These are phyloP conservation scores for Talaromyces funiculosus DNA, from an alignment of 2,329 filamentous ascomycete genomes.

Conservation along the genomic window DNA sequence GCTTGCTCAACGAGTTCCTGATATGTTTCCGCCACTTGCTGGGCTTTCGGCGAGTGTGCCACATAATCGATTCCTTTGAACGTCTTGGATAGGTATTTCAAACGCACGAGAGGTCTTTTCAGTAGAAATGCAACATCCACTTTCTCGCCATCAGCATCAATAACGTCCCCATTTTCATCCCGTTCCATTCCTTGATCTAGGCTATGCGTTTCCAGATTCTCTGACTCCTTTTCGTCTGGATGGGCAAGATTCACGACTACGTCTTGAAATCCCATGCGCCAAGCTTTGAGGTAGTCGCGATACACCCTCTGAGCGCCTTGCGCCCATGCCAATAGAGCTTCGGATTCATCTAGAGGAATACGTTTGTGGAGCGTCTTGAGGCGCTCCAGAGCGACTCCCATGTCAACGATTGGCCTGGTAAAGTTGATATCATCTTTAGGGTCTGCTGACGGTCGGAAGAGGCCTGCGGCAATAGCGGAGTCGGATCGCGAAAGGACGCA, in stretches of 20 bases:
- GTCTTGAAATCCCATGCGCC: constrained; percentile 91
- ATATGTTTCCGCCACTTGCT: constrained; percentile 57
- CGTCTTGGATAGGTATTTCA: constrained; percentile 82
- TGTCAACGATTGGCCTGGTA: constrained; percentile 83
- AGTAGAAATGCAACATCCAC: constrained; percentile 92
- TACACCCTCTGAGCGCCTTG: constrained; percentile 73
- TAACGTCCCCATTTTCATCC: constrained; percentile 56
- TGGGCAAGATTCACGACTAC: constrained; percentile 89
- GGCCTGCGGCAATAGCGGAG: constrained; percentile 56
- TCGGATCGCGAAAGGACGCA: constrained; percentile 72
- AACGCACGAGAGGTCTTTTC: constrained; percentile 77
- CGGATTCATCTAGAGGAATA: constrained; percentile 67
- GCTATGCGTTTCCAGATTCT: constrained; percentile 42
- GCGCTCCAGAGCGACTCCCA: constrained; percentile 85
- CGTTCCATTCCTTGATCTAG: constrained; percentile 51
- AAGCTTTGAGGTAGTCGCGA: constrained; percentile 75
- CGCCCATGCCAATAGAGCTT: constrained; percentile 74
- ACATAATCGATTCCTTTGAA: constrained; percentile 57
- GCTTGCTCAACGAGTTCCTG: constrained; percentile 70
- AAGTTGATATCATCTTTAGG: constrained; percentile 56
- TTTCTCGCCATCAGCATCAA: constrained; percentile 73
- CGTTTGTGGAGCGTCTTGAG: constrained; percentile 73
- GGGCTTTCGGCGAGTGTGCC: constrained; percentile 47
- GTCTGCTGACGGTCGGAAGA: constrained; percentile 58
- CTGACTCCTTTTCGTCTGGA: constrained; percentile 57